These are phyloP conservation scores for Rhizopus arrhizus DNA, from an alignment of 371 early-diverging fungal species.

Conservation along the genomic window DNA sequence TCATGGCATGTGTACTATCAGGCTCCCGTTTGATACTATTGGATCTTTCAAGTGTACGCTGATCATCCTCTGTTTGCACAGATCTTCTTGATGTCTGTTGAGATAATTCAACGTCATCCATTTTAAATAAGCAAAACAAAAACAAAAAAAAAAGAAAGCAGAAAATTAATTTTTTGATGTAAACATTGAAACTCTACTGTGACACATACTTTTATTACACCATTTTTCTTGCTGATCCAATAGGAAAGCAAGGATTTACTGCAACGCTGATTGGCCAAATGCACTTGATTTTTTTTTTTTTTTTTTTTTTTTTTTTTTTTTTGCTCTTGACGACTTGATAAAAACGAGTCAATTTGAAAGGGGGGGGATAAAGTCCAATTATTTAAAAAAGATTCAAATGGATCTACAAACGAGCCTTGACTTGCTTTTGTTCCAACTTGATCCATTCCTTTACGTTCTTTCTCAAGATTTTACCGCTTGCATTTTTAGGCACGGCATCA, in stretches of 20 bases:
- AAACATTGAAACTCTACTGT: too few relatives aligned
- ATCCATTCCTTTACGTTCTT: slow-evolving; percentile 45
- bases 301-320: too few relatives aligned
- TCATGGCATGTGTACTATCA: slow-evolving; percentile 5
- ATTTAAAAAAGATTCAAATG: too few relatives aligned
- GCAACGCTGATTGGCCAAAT: too few relatives aligned
- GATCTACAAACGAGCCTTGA: slow-evolving; percentile 17
- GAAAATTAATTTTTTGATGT: background rate
- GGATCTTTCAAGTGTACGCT: background rate
- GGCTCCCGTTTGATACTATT: background rate
- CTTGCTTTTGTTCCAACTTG: slow-evolving; percentile 32
- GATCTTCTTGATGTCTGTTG: slow-evolving; percentile 4
- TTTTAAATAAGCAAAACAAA: background rate
- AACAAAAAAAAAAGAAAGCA: background rate
- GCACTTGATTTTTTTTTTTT: too few relatives aligned
- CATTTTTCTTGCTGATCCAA: too few relatives aligned
- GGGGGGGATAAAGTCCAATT: too few relatives aligned
- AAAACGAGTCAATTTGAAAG: too few relatives aligned
- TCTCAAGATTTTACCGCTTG: slow-evolving; percentile 84
- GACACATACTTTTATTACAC: too few relatives aligned
- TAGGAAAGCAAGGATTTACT: too few relatives aligned
- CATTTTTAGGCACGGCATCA: slow-evolving; percentile 72
- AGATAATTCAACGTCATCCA: slow-evolving; percentile 16
- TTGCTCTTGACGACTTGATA: too few relatives aligned
- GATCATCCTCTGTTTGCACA: background rate